Conservation (phyloP, 305 asterid species). For the Solanum chacoense region DNA sequence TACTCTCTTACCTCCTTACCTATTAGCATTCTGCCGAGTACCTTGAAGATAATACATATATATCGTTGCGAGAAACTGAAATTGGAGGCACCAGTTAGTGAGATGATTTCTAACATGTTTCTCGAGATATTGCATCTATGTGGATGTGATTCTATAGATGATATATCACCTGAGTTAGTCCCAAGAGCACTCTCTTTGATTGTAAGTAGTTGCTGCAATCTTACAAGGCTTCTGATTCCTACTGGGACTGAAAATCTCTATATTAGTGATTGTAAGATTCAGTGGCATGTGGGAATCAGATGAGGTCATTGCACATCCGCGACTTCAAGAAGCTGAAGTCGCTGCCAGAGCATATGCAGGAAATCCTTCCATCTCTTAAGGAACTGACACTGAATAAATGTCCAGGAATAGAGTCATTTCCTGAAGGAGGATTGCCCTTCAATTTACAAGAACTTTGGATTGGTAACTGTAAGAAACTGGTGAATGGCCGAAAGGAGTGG, state of each 20-base stretch:
- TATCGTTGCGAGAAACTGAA: background rate
- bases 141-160: background rate
- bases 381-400: background rate
- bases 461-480: background rate
- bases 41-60: background rate
- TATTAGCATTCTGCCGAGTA: background rate
- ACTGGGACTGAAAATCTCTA: background rate
- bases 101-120: background rate
- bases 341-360: slow-evolving; percentile 9
- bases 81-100: background rate
- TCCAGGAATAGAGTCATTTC: slow-evolving; percentile 10
- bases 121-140: background rate
- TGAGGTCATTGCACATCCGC: background rate
- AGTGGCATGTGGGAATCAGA: background rate
- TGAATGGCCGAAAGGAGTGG: background rate
- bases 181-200: background rate
- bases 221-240: background rate
- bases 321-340: background rate
- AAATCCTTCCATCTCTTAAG: slow-evolving; percentile 3
- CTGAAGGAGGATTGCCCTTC: slow-evolving; percentile 15
- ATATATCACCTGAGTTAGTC: background rate
- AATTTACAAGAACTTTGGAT: background rate
- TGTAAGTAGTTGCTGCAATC: background rate
- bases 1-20: background rate
- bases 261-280: background rate